Evolutionary conservation across 2,329 filamentous ascomycete genomes (phyloP).

Genomic region (Aspergillus fumigatiaffinis): DNA sequence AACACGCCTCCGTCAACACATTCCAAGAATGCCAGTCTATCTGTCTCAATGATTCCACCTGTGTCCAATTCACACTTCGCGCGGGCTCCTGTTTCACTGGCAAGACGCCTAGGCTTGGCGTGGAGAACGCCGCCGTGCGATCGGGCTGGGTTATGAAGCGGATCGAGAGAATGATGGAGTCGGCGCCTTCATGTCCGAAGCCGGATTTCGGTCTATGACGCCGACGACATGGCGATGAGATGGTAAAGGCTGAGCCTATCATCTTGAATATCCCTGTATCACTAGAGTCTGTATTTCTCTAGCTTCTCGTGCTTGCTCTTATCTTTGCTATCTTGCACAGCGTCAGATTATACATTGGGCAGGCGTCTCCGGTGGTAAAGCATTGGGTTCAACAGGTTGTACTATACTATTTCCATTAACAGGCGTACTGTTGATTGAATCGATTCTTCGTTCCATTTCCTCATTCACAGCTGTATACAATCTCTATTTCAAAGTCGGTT

Average conservation of each 20-base stretch:
- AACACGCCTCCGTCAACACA: constrained; percentile 22
- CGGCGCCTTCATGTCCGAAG: constrained; percentile 23
- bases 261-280: background rate
- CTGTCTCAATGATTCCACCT: constrained; percentile 24
- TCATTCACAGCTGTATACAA: background rate
- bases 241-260: background rate
- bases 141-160: constrained; percentile 33
- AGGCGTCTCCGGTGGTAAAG: background rate
- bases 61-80: constrained; percentile 31
- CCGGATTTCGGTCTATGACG: constrained; percentile 25
- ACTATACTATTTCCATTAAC: background rate
- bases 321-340: background rate
- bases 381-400: background rate
- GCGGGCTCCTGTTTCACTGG: constrained; percentile 28
- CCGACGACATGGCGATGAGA: background rate
- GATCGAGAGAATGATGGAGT: constrained; percentile 25
- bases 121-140: constrained; percentile 15
- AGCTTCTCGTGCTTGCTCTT: background rate
- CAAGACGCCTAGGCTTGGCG: constrained; percentile 28
- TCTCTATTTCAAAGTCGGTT: background rate
- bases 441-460: background rate
- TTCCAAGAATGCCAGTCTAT: constrained; percentile 30
- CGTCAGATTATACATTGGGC: background rate
- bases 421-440: background rate
- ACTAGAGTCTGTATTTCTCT: background rate